These are phyloP conservation scores for Pseudoscleropodium purum DNA, from an alignment of 225 moss, liverwort and hornwort genomes.

Conservation along the genomic window DNA sequence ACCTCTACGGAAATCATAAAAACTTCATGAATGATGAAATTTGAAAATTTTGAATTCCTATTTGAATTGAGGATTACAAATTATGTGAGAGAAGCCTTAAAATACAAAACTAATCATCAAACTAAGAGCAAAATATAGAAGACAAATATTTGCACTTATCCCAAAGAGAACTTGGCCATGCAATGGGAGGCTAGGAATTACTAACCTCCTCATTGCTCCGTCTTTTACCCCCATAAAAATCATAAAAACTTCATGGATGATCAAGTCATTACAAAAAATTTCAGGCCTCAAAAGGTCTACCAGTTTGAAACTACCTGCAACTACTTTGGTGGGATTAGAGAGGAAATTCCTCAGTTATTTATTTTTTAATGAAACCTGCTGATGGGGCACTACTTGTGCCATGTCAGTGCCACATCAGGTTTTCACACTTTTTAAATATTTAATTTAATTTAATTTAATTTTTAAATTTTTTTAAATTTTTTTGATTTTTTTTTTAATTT, in stretches of 20 bases:
- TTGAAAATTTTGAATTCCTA: neutral
- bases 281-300: too few relatives aligned
- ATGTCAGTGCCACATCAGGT: too few relatives aligned
- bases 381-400: too few relatives aligned
- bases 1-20: accelerated
- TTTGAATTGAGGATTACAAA: neutral
- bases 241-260: neutral
- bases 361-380: too few relatives aligned
- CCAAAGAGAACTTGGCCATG: accelerated
- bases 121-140: neutral
- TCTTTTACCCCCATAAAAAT: neutral
- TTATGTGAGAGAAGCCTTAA: neutral
- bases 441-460: too few relatives aligned
- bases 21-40: neutral
- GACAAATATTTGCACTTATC: neutral
- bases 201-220: accelerated
- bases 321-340: too few relatives aligned
- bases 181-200: neutral
- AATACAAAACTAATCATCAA: neutral
- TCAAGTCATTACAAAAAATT: too few relatives aligned
- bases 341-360: too few relatives aligned
- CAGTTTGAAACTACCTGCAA: too few relatives aligned
- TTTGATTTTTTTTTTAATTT: too few relatives aligned
- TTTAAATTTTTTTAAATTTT: too few relatives aligned
- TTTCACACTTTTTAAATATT: too few relatives aligned